Evolutionary conservation across 371 early-diverging fungal genomes (phyloP).

Genomic region (Apophysomyces ossiformis): DNA sequence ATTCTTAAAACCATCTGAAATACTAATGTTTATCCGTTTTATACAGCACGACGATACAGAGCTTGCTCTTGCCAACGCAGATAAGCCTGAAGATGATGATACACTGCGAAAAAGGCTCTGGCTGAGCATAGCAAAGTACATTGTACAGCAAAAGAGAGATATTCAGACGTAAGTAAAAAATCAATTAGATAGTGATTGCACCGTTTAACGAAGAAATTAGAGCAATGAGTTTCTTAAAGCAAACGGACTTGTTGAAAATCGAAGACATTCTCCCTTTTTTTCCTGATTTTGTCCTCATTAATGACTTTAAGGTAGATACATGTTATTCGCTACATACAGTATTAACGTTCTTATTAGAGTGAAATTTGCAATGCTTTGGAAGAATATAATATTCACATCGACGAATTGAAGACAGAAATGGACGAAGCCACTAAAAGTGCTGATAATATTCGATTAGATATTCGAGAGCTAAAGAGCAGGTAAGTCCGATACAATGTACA

Average conservation of each 20-base stretch:
- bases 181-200: not conserved
- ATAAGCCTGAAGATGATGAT: conserved; percentile 77
- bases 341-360: conserved; percentile 53
- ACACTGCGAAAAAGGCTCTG: conserved; percentile 81
- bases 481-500: not conserved
- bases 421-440: conserved; percentile 76
- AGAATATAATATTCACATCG: conserved; percentile 78
- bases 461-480: conserved; percentile 3
- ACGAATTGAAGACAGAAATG: conserved; percentile 78
- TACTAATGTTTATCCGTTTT: not conserved
- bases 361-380: conserved; percentile 82
- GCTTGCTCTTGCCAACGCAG: conserved; percentile 83
- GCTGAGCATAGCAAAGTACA: conserved; percentile 88
- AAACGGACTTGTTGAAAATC: conserved; percentile 82
- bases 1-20: not conserved
- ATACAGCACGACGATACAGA: conserved; percentile 76
- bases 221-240: conserved; percentile 80
- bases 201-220: conserved; percentile 31
- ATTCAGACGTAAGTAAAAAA: conserved; percentile 62
- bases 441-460: conserved; percentile 1
- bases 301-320: conserved; percentile 84
- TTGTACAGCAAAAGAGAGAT: conserved; percentile 77
- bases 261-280: conserved; percentile 94
- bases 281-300: conserved; percentile 91
- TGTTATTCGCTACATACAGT: not conserved